Evolutionary conservation across 148 eudicot species (phyloP).

Genomic region (Pouteria glomerata): DNA sequence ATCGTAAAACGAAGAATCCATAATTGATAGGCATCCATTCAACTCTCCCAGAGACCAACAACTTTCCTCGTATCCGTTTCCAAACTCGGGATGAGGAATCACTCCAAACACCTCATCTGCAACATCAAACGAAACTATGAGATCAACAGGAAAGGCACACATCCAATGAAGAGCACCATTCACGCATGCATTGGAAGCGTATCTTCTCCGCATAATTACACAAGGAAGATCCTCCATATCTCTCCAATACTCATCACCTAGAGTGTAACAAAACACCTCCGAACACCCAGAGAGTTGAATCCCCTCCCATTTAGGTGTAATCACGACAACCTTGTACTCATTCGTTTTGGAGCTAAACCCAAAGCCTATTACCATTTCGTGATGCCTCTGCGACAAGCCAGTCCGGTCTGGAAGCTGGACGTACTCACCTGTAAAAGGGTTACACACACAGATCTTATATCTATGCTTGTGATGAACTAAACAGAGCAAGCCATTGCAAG

Average conservation of each 20-base stretch:
- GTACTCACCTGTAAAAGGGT: neutral
- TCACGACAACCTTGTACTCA: neutral
- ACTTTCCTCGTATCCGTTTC: neutral
- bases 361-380: neutral
- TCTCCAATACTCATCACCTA: neutral
- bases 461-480: neutral
- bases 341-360: neutral
- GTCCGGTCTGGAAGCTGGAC: neutral
- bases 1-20: neutral
- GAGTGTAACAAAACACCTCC: neutral
- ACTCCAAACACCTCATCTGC: neutral
- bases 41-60: neutral
- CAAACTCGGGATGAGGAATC: neutral
- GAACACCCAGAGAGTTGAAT: too few species aligned
- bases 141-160: too few species aligned
- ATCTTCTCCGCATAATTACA: neutral
- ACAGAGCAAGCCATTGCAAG: constrained; percentile 3
- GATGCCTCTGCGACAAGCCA: neutral
- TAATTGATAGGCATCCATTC: neutral
- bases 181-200: too few species aligned
- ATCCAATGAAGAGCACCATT: neutral
- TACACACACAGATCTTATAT: neutral
- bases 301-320: neutral
- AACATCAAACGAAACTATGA: neutral
- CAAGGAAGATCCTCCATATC: neutral